phyloP scores from a whole-genome alignment of 495 filamentous ascomycete species.

The Massariosphaeria phaeospora region DNA sequence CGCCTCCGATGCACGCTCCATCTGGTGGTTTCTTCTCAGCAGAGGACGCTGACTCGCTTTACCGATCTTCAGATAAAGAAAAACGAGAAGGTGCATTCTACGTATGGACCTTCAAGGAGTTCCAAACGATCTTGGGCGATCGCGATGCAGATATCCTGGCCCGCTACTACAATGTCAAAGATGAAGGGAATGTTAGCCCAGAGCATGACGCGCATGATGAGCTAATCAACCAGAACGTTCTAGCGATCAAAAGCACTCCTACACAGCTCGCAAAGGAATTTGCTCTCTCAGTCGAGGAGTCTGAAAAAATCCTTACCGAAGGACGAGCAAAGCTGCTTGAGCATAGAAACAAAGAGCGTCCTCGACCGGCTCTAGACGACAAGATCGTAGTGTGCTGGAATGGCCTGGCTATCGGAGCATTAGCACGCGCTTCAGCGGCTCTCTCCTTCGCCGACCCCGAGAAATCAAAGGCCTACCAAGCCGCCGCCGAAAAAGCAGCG shows the following conservation, averaged over 20 bases:
- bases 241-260: slow-evolving; percentile 56
- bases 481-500: slow-evolving; percentile 63
- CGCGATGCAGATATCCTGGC: slow-evolving; percentile 70
- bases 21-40: slow-evolving; percentile 80
- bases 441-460: slow-evolving; percentile 57
- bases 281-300: slow-evolving; percentile 67
- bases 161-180: slow-evolving; percentile 78
- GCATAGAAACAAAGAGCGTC: slow-evolving; percentile 69
- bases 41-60: slow-evolving; percentile 89
- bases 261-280: slow-evolving; percentile 70
- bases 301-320: slow-evolving; percentile 62
- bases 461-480: slow-evolving; percentile 54
- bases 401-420: slow-evolving; percentile 78
- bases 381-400: slow-evolving; percentile 89
- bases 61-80: slow-evolving; percentile 66
- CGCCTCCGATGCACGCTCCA: slow-evolving; percentile 57
- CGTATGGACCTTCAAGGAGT: slow-evolving; percentile 86
- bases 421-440: slow-evolving; percentile 67
- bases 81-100: slow-evolving; percentile 95
- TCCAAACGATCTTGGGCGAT: slow-evolving; percentile 68
- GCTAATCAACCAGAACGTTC: slow-evolving; percentile 76
- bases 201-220: slow-evolving; percentile 88
- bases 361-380: slow-evolving; percentile 78
- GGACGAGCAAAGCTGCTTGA: slow-evolving; percentile 66
- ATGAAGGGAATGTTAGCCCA: slow-evolving; percentile 81